Percentiles rank a stretch among this genome's conserved stretches.
These are phyloP conservation scores for Suillus clintonianus DNA, from an alignment of 768 basidiomycete species.

Conservation along the genomic window DNA sequence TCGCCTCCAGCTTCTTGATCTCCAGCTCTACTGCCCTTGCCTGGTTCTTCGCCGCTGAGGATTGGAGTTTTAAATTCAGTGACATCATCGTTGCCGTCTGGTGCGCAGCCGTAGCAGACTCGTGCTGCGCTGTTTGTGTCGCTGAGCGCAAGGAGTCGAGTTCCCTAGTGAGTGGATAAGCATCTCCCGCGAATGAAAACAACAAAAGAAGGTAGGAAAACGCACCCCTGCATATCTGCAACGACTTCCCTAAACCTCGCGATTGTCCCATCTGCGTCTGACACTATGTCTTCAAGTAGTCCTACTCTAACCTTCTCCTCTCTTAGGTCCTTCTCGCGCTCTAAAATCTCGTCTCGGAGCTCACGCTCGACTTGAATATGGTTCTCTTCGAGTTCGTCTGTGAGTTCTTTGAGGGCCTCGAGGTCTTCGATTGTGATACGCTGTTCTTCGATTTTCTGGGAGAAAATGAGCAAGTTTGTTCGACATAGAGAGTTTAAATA, in stretches of 20 bases:
- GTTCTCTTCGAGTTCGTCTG: constrained; percentile 96
- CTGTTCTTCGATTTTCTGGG: constrained; percentile 97
- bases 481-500: neutral
- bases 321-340: constrained; percentile 1
- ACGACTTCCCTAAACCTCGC: constrained; percentile 93
- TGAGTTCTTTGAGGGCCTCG: constrained; percentile 93
- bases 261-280: constrained; percentile 88
- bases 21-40: constrained; percentile 89
- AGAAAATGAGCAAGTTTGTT: neutral
- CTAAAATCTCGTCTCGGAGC: constrained; percentile 75
- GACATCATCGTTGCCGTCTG: constrained; percentile 95
- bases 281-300: constrained; percentile 70
- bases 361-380: constrained; percentile 92
- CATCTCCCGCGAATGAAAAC: neutral
- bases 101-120: constrained; percentile 79
- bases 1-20: constrained; percentile 80
- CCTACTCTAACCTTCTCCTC: constrained; percentile 1
- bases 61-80: constrained; percentile 92
- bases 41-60: constrained; percentile 87
- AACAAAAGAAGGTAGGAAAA: constrained; percentile 9
- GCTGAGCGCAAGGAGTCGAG: constrained; percentile 81
- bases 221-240: constrained; percentile 74
- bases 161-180: constrained; percentile 54
- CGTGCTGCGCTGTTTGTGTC: constrained; percentile 81
- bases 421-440: constrained; percentile 94